Evolutionary conservation across 2,329 filamentous ascomycete genomes (phyloP), one percentile per base, ranked within the genome.

Genomic region (Cytospora piceae): DNA sequence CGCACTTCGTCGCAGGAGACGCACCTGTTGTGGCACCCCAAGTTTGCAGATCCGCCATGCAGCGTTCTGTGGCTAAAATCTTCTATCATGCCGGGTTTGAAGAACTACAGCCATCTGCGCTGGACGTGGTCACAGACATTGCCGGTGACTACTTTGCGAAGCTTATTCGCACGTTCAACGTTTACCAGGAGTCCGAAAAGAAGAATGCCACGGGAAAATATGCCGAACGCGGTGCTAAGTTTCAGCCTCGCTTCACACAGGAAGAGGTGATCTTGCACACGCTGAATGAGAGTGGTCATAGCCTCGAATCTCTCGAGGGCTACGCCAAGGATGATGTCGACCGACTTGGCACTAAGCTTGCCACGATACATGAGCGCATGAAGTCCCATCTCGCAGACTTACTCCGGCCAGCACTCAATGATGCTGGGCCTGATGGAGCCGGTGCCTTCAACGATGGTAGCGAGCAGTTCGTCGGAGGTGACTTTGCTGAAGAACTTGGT

Each of bases 11-110:
- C 63, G 92, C 92, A 46, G 94, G 96, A 71, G 89, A 94, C 67
- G 93, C 94, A 0, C 90, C 95, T 11, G 86, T 97, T 46, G 94
- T 98, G 84, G 90, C 92, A 17, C 86, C 90, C 12, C 90, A 90
- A 76, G 87, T 93, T 37, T 96, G 92, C 75, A 89, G 92, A 70
- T 88, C 92, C 60, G 92, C 94, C 1, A 78, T 99, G 70, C 93
- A 96, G 76, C 89, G 95, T 65, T 95, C 94, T 15, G 91, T 98
- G 22, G 94, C 91, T 65, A 96, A 98, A 77, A 88, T 99, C 55
- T 94, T 97, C 73, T 99, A 97, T 74, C 93, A 97, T 74, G 91
- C 93, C 51, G 95, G 95, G 0, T 99, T 98, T 70, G 95, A 99
- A 77, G 95, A 99, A 75, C 92, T 96, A 69, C 95, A 99, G 74